These are phyloP conservation scores for Samsoniella hepiali DNA, from an alignment of 2,329 filamentous ascomycete species.

Conservation along the genomic window DNA sequence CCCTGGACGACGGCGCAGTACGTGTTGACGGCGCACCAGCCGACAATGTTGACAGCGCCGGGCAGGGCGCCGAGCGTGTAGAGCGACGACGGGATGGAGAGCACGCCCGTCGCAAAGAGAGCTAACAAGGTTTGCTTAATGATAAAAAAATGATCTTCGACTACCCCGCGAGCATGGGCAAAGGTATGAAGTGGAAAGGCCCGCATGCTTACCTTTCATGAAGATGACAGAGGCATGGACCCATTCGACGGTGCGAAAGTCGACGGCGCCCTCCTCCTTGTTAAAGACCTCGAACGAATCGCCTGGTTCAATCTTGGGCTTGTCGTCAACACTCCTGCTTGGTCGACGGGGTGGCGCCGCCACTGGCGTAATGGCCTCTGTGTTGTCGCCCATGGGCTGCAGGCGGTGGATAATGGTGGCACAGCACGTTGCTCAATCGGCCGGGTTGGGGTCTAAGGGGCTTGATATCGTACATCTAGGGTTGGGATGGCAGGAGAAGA, in stretches of 20 bases:
- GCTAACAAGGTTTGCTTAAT: constrained; percentile 23
- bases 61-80: constrained; percentile 41
- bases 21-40: constrained; percentile 40
- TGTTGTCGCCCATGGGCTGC: constrained; percentile 3
- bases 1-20: constrained; percentile 40
- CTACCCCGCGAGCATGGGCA: no score
- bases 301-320: constrained; percentile 13
- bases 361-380: background rate
- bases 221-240: constrained; percentile 47
- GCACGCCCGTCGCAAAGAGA: constrained; percentile 42
- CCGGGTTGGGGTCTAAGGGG: background rate
- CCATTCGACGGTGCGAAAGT: constrained; percentile 49
- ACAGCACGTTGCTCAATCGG: background rate
- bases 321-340: constrained; percentile 1
- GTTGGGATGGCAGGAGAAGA: background rate
- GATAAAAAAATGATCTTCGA: no score
- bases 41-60: constrained; percentile 41
- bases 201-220: constrained; percentile 33
- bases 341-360: background rate
- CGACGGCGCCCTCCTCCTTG: constrained; percentile 39
- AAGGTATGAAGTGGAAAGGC: no score
- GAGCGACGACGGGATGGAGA: constrained; percentile 42
- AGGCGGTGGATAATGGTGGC: background rate
- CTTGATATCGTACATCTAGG: background rate
- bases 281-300: constrained; percentile 44